A percentile compares a stretch with the other conserved stretches of the same genome.
Evolutionary conservation across 129 eudicot species (phyloP).

Genomic region (Escallonia herrerae): DNA sequence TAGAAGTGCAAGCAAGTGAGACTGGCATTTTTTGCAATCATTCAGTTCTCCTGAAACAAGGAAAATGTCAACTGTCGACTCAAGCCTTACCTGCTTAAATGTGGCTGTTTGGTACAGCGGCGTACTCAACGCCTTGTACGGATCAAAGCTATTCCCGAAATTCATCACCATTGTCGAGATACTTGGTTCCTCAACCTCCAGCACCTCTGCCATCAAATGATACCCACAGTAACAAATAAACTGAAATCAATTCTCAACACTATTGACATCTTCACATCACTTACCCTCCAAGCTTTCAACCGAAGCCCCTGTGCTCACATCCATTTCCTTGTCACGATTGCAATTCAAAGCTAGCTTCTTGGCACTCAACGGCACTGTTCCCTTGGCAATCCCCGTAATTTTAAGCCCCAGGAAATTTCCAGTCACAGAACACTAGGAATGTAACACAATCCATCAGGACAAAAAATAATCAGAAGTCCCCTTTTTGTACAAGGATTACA

Average conservation of each 20-base stretch:
- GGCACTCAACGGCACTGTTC: constrained; percentile 8
- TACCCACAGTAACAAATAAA: constrained; percentile 12
- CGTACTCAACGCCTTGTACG: constrained; percentile 79
- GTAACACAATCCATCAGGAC: constrained; percentile 1
- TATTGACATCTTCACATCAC: background rate
- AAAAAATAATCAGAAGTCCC: background rate
- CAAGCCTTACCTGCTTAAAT: constrained; percentile 61
- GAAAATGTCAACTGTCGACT: too few species aligned
- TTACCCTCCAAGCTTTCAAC: constrained; percentile 44
- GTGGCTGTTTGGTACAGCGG: constrained; percentile 96
- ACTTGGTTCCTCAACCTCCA: constrained; percentile 52
- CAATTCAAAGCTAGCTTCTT: constrained; percentile 46
- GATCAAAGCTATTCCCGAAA: constrained; percentile 79
- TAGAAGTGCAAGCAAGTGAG: too few species aligned
- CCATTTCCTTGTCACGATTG: constrained; percentile 55
- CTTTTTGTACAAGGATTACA: background rate
- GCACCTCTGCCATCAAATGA: constrained; percentile 25
- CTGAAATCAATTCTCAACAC: background rate
- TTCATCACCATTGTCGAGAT: constrained; percentile 88
- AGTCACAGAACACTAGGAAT: constrained; percentile 22
- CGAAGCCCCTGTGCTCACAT: constrained; percentile 41
- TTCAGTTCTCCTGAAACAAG: too few species aligned
- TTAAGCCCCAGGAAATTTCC: constrained; percentile 20
- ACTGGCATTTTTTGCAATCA: too few species aligned
- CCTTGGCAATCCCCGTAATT: constrained; percentile 3